Evolutionary conservation across 2,329 filamentous ascomycete genomes (phyloP).

Genomic region (Nigrospora sphaerica): DNA sequence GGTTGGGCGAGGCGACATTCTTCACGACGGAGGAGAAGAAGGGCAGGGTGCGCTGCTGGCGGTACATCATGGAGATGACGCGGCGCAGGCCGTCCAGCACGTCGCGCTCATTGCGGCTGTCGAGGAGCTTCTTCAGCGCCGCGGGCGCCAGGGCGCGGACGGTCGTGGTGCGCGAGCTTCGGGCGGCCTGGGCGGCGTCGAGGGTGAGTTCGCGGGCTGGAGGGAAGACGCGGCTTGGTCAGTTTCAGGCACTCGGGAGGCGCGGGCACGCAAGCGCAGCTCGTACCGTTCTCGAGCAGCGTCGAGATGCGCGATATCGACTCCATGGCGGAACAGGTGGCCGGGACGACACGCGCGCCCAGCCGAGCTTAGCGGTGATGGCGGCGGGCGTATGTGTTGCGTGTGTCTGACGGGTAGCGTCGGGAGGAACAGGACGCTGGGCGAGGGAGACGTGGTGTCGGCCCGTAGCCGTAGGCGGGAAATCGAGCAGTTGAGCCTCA

Average conservation of each 20-base stretch:
- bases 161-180: conserved; percentile 53
- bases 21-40: conserved; percentile 99
- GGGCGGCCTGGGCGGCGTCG: conserved; percentile 88
- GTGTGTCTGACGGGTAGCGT: too few species aligned
- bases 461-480: too few species aligned
- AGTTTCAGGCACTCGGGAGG: background rate
- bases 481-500: too few species aligned
- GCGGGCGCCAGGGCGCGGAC: conserved; percentile 60
- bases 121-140: conserved; percentile 90
- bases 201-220: conserved; percentile 92
- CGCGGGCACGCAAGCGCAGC: background rate
- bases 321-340: conserved; percentile 58
- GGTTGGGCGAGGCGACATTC: conserved; percentile 88
- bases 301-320: conserved; percentile 90
- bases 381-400: too few species aligned
- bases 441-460: too few species aligned
- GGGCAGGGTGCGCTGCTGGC: conserved; percentile 75
- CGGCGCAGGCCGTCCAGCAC: conserved; percentile 85
- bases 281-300: conserved; percentile 85
- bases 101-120: conserved; percentile 88
- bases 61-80: conserved; percentile 94
- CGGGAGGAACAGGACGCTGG: too few species aligned
- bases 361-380: background rate
- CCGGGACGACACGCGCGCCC: background rate
- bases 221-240: conserved; percentile 3